Conservation (phyloP, 371 early-diverging fungal genomes). For the Actinomucor elegans region DNA sequence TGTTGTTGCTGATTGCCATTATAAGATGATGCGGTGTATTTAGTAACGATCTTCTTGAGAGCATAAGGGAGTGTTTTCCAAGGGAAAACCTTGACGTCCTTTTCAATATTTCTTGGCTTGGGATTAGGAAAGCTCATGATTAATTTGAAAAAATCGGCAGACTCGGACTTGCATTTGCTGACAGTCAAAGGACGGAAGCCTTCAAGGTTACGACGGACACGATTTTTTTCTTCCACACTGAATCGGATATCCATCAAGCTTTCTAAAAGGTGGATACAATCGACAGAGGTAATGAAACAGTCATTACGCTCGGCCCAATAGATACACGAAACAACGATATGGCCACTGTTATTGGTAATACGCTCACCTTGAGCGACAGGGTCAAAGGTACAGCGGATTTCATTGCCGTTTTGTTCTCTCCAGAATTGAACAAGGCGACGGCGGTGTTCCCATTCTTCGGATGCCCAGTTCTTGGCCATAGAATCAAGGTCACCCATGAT, state of each 20-base stretch:
- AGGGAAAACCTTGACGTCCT: conserved; percentile 82
- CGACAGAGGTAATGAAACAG: conserved; percentile 79
- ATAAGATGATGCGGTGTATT: conserved; percentile 49
- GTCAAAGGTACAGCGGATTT: conserved; percentile 66
- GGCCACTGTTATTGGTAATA: conserved; percentile 7
- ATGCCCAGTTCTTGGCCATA: conserved; percentile 52
- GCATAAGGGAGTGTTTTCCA: conserved; percentile 71
- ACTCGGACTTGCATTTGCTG: conserved; percentile 72
- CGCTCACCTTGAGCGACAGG: conserved; percentile 32
- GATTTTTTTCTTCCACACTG: conserved; percentile 83
- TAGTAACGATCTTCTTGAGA: conserved; percentile 73
- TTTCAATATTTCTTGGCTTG: conserved; percentile 85
- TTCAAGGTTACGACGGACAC: conserved; percentile 82
- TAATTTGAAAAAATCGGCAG: conserved; percentile 74
- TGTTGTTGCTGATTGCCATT: background rate
- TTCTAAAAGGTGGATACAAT: conserved; percentile 78
- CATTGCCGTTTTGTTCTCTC: conserved; percentile 50
- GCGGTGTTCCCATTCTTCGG: conserved; percentile 59
- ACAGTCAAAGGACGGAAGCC: conserved; percentile 81
- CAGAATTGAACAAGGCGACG: conserved; percentile 75
- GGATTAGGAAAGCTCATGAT: conserved; percentile 85
- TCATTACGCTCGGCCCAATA: conserved; percentile 78
- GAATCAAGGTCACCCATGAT: conserved; percentile 60
- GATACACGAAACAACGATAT: conserved; percentile 68
- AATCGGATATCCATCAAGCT: conserved; percentile 73